A percentile compares a stretch with the other conserved stretches of the same genome.
phyloP scores from a whole-genome alignment of 2,329 filamentous ascomycete genomes.

The Fusarium sp. region DNA sequence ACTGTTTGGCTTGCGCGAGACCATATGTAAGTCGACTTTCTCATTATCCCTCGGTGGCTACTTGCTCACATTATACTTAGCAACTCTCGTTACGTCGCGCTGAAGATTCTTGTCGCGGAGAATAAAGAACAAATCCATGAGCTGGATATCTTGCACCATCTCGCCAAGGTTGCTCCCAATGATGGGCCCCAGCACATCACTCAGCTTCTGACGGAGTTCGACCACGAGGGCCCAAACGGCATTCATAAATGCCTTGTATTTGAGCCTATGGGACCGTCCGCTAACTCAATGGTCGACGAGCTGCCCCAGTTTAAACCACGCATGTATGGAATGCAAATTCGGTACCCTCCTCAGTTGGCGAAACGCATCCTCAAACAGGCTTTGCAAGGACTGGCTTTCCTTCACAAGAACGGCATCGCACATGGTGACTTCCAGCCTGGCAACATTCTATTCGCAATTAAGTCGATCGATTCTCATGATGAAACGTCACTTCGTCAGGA shows the following conservation, averaged over 20 bases:
- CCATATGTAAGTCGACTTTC: conserved; percentile 42
- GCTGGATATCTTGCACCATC: conserved; percentile 28
- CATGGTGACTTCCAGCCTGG: conserved; percentile 28
- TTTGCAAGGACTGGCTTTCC: neutral
- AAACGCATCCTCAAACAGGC: conserved; percentile 26
- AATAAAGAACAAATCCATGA: conserved; percentile 23
- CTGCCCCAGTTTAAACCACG: conserved; percentile 18
- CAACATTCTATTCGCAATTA: conserved; percentile 9
- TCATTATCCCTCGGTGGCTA: rapidly evolving
- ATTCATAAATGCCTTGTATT: conserved; percentile 49
- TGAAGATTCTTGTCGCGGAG: conserved; percentile 7
- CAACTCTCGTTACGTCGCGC: neutral
- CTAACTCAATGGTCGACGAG: conserved; percentile 8
- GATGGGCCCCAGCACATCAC: conserved; percentile 46
- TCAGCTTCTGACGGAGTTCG: conserved; percentile 46
- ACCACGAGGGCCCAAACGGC: conserved; percentile 50
- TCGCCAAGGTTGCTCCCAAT: neutral
- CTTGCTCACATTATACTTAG: conserved; percentile 13
- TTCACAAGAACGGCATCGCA: conserved; percentile 1
- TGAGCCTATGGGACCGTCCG: conserved; percentile 51
- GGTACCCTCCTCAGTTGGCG: conserved; percentile 14
- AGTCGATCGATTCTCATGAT: neutral
- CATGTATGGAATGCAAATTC: neutral
- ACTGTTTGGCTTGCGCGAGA: conserved; percentile 61
- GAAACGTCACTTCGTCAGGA: neutral